phyloP scores from a whole-genome alignment of 352 stramenopile species.

The Globisporangium takayamanum region DNA sequence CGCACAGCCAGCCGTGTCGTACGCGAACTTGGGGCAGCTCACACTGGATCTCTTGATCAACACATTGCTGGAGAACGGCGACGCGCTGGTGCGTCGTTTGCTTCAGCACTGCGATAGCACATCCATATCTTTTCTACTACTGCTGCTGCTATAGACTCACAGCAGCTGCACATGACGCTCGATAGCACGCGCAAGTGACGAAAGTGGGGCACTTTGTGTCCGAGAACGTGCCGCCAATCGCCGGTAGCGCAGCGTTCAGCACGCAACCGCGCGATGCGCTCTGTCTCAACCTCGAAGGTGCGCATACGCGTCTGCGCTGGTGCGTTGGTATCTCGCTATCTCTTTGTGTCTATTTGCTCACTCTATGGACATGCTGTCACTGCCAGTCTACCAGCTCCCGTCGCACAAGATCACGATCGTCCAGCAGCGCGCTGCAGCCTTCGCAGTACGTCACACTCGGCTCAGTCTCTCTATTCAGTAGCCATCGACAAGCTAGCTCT shows the following conservation, averaged over 20 bases:
- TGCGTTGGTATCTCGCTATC: not conserved
- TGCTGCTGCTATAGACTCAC: not conserved
- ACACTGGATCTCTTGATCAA: conserved; percentile 74
- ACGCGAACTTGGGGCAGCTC: conserved; percentile 77
- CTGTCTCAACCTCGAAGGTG: conserved; percentile 78
- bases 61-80: conserved; percentile 48
- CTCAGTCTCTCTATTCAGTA: not conserved
- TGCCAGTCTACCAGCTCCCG: conserved; percentile 55
- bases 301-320: too few species aligned
- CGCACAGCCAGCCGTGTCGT: conserved; percentile 68
- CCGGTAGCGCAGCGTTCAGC: conserved; percentile 44
- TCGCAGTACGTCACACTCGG: conserved; percentile 24
- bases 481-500: not conserved
- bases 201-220: conserved; percentile 58
- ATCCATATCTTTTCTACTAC: not conserved
- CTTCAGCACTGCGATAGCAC: not conserved
- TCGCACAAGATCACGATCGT: conserved; percentile 64
- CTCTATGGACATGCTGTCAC: not conserved
- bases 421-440: conserved; percentile 58
- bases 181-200: conserved; percentile 30
- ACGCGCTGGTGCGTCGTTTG: conserved; percentile 30
- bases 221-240: conserved; percentile 51
- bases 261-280: conserved; percentile 33
- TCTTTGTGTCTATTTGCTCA: not conserved
- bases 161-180: not conserved